phyloP scores from a whole-genome alignment of 805 yeast species.

The Blastobotrys chiropterorum region DNA sequence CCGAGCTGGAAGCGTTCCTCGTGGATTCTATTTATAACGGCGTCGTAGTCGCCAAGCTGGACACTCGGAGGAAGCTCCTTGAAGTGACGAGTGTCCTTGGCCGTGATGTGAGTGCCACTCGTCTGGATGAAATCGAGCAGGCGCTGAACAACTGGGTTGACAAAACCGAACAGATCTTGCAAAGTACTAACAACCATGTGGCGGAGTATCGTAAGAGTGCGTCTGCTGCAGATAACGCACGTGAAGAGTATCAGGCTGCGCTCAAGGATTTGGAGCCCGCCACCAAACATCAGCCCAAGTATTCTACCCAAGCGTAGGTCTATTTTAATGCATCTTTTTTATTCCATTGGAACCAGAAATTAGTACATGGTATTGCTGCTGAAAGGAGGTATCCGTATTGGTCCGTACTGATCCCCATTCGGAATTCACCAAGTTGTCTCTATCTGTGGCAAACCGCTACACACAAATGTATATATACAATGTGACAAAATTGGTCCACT shows the following conservation, averaged over 20 bases:
- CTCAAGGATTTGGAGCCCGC: not conserved
- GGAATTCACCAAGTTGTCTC: too few relatives aligned
- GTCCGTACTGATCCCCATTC: too few relatives aligned
- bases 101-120: conserved; percentile 17
- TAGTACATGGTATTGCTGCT: too few relatives aligned
- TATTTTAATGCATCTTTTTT: not conserved
- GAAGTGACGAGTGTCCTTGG: conserved; percentile 16
- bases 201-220: not conserved
- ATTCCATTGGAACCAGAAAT: too few relatives aligned
- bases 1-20: conserved; percentile 20
- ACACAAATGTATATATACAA: too few relatives aligned
- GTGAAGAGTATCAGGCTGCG: not conserved
- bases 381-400: too few relatives aligned
- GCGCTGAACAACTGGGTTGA: conserved; percentile 12
- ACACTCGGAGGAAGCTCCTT: conserved; percentile 18
- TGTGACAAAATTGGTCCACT: too few relatives aligned
- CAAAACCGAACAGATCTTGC: conserved; percentile 6
- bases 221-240: not conserved
- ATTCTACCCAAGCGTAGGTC: not conserved
- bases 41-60: conserved; percentile 20
- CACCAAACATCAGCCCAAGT: not conserved
- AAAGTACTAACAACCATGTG: not conserved
- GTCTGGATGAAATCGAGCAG: conserved; percentile 13
- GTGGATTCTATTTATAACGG: conserved; percentile 23
- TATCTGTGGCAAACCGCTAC: too few relatives aligned